A percentile compares a stretch with the other conserved stretches of the same genome.
These are phyloP conservation scores for Panaeolus cyanescens DNA, from an alignment of 768 basidiomycete species.

Conservation along the genomic window DNA sequence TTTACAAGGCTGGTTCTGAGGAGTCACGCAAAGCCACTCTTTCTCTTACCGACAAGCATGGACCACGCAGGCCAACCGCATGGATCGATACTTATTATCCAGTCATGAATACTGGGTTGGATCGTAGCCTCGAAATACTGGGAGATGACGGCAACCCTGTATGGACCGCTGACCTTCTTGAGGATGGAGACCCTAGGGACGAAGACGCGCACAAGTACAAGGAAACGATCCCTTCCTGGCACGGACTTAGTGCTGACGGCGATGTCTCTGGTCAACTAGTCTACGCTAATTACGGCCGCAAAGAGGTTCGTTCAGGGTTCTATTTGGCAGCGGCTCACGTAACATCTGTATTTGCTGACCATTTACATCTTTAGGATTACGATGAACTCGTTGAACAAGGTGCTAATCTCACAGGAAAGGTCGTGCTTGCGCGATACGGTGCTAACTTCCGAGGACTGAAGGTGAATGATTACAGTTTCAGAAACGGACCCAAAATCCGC, in stretches of 20 bases:
- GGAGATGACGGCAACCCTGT: slow-evolving; percentile 50
- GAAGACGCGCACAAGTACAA: slow-evolving; percentile 68
- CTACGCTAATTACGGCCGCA: slow-evolving; percentile 81
- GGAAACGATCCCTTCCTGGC: slow-evolving; percentile 78
- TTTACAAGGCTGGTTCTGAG: slow-evolving; percentile 71
- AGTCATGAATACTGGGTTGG: slow-evolving; percentile 76
- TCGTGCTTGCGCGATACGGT: slow-evolving; percentile 81
- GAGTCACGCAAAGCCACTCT: slow-evolving; percentile 72
- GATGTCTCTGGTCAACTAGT: slow-evolving; percentile 69
- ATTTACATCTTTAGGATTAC: slow-evolving; percentile 34
- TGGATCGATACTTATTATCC: slow-evolving; percentile 93
- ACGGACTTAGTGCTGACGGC: slow-evolving; percentile 80
- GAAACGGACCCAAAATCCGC: slow-evolving; percentile 8
- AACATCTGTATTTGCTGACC: neutral
- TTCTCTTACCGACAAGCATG: slow-evolving; percentile 42
- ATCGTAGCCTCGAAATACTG: slow-evolving; percentile 68
- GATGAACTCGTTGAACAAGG: slow-evolving; percentile 61
- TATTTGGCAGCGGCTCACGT: neutral
- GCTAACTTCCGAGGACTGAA: slow-evolving; percentile 84
- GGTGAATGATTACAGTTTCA: slow-evolving; percentile 32
- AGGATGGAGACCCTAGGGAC: slow-evolving; percentile 72
- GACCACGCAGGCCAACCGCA: slow-evolving; percentile 53
- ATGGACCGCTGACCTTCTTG: slow-evolving; percentile 76
- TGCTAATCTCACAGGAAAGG: slow-evolving; percentile 72
- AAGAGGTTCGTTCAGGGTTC: slow-evolving; percentile 39